A percentile compares a stretch with the other conserved stretches of the same genome.
Conservation (phyloP, 345 rosid species). For the Capsella bursapastoris region DNA sequence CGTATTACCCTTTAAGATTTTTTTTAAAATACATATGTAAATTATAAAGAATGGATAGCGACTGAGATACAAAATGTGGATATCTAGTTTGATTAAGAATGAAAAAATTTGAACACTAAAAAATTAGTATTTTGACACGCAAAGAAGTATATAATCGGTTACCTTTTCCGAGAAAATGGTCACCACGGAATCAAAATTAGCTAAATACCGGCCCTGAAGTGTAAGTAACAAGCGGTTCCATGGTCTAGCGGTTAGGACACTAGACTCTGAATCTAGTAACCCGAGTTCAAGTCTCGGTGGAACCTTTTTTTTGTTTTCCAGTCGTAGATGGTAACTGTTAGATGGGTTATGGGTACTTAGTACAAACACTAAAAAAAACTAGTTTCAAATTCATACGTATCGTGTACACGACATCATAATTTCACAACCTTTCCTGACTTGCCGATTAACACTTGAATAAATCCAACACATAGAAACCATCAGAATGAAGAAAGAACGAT, state of each 20-base stretch:
- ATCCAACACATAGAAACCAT: background rate
- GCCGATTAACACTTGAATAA: background rate
- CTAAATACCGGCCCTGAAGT: background rate
- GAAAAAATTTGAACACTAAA: background rate
- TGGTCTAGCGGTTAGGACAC: slow-evolving; percentile 82
- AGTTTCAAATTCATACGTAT: no score
- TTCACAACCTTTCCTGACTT: background rate
- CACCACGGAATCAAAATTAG: background rate
- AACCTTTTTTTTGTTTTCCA: slow-evolving; percentile 45
- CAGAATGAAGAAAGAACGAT: background rate
- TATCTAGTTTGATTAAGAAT: background rate
- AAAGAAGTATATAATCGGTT: background rate
- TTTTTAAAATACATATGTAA: slow-evolving; percentile 7
- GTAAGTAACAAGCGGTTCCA: background rate
- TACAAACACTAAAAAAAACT: background rate
- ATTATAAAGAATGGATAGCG: background rate
- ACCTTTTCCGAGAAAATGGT: background rate
- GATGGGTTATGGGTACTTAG: background rate
- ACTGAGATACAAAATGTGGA: background rate
- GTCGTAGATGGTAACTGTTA: background rate
- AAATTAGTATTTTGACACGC: background rate
- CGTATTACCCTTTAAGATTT: background rate
- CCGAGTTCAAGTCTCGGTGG: slow-evolving; percentile 94
- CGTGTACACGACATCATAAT: background rate
- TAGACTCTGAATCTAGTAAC: slow-evolving; percentile 92